Evolutionary conservation across 441 rosid species (phyloP).

Genomic region (Corymbia calophylla): DNA sequence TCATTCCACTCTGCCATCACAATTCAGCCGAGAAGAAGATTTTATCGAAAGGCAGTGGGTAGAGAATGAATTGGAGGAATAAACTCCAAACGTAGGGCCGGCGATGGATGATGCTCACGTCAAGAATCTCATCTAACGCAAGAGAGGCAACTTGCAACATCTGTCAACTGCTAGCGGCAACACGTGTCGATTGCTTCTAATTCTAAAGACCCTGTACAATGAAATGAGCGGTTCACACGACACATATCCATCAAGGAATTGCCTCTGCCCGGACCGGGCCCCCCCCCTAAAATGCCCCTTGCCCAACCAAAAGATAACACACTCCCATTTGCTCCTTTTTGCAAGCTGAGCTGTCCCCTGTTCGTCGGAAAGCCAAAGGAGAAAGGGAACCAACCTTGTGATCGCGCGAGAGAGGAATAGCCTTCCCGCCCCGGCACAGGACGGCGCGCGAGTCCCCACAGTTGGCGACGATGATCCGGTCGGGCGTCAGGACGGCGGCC

Average conservation of each 20-base stretch:
- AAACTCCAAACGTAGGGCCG: not conserved
- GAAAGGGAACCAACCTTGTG: constrained; percentile 52
- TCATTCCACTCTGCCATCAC: not conserved
- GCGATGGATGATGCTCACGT: not conserved
- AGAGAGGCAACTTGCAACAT: not conserved
- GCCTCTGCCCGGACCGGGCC: not conserved
- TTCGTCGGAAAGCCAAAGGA: not conserved
- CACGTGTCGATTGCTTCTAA: not conserved
- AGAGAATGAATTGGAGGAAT: not conserved
- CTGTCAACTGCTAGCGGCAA: not conserved
- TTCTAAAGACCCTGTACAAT: not conserved
- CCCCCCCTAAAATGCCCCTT: not conserved
- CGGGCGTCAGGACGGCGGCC: constrained; percentile 37
- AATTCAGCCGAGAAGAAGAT: not conserved
- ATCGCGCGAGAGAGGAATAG: constrained; percentile 53
- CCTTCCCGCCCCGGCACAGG: constrained; percentile 51
- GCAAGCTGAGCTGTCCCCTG: not conserved
- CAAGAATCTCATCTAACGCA: not conserved
- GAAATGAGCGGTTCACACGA: not conserved
- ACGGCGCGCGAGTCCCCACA: constrained; percentile 89
- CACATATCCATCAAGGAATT: not conserved
- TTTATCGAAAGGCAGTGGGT: not conserved
- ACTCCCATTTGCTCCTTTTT: not conserved
- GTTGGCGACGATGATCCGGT: constrained; percentile 55
- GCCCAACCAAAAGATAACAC: not conserved